These are phyloP conservation scores for Amaranthus tricolor DNA, from an alignment of 179 eudicot genomes.

Conservation along the genomic window DNA sequence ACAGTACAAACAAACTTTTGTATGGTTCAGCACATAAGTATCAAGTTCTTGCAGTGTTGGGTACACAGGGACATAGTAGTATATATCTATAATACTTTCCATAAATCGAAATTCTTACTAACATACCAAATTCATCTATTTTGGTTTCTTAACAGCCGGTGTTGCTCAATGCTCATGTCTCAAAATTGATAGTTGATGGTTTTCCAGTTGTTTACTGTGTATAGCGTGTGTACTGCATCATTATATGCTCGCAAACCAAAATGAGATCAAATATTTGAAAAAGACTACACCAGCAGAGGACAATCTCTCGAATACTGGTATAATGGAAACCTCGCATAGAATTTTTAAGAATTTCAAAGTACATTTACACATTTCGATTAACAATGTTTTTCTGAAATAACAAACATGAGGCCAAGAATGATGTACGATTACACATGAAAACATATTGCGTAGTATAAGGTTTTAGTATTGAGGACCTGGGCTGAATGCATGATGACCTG, in stretches of 20 bases:
- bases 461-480: conserved; percentile 20
- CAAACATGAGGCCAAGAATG: conserved; percentile 16
- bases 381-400: conserved; percentile 7
- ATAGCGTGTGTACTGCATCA: conserved; percentile 29
- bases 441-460: neutral
- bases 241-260: conserved; percentile 30
- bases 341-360: conserved; percentile 11
- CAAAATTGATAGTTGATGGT: neutral
- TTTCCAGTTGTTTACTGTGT: conserved; percentile 11
- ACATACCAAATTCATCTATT: neutral
- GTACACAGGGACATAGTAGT: no score
- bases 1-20: no score
- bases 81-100: no score
- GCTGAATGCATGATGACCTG: conserved; percentile 2
- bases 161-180: conserved; percentile 2
- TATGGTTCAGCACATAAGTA: no score
- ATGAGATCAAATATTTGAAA: conserved; percentile 23
- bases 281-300: conserved; percentile 1
- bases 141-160: neutral
- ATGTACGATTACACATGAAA: conserved; percentile 17
- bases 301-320: conserved; percentile 7
- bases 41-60: no score
- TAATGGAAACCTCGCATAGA: conserved; percentile 7
- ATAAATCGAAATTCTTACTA: no score
- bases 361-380: conserved; percentile 26